Conservation (phyloP, 2,329 filamentous ascomycete species). For the Diaporthe ilicicola region DNA sequence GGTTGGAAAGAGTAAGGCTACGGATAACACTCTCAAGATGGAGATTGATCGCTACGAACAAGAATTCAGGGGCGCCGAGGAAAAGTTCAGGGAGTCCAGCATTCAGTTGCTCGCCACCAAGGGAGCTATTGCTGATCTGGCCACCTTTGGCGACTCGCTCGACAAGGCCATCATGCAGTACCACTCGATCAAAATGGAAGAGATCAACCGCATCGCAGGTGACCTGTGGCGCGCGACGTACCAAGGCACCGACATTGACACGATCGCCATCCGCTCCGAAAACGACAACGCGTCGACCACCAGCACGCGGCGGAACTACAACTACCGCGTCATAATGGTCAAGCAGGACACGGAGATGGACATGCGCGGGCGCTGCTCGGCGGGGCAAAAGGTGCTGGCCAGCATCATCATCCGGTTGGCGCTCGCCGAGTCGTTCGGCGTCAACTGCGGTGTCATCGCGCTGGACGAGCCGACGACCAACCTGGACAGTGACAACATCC, state of each 20-base stretch:
- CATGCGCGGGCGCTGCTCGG: constrained; percentile 97
- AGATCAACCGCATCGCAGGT: constrained; percentile 93
- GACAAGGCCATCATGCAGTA: constrained; percentile 98
- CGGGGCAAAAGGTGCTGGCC: constrained; percentile 94
- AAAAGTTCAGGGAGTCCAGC: constrained; percentile 85
- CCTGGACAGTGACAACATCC: constrained; percentile 93
- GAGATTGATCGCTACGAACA: constrained; percentile 83
- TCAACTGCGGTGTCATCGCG: constrained; percentile 95
- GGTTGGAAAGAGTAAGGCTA: constrained; percentile 81
- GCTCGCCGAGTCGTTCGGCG: constrained; percentile 93
- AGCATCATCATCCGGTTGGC: constrained; percentile 97
- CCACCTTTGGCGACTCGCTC: constrained; percentile 81
- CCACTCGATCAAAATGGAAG: constrained; percentile 96
- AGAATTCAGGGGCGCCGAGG: constrained; percentile 84
- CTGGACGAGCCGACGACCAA: constrained; percentile 98
- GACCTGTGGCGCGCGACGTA: constrained; percentile 99
- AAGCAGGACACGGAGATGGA: constrained; percentile 99
- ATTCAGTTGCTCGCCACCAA: constrained; percentile 92
- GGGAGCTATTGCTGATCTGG: constrained; percentile 90
- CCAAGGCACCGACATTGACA: constrained; percentile 96
- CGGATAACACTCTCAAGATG: constrained; percentile 80
- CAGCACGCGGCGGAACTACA: constrained; percentile 83
- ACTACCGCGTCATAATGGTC: constrained; percentile 97
- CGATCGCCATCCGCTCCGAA: constrained; percentile 93
- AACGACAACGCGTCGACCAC: constrained; percentile 67